These are phyloP conservation scores for Raddia guianensis DNA, from an alignment of 176 grass and related monocot genomes.

Conservation along the genomic window DNA sequence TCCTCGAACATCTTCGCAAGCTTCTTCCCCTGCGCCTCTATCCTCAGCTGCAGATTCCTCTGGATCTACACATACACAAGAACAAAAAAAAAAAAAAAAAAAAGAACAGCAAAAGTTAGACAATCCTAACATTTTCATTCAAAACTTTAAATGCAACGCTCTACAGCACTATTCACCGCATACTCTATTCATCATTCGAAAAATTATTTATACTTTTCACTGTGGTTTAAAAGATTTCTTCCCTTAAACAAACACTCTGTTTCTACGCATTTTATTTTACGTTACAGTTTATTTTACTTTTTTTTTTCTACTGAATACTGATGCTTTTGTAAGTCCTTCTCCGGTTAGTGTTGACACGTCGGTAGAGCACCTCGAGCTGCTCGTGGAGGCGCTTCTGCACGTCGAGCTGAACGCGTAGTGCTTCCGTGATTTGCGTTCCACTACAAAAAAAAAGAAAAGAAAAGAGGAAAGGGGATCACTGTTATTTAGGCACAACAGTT, in stretches of 20 bases:
- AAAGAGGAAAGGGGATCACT: not conserved
- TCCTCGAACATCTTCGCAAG: slow-evolving; percentile 84
- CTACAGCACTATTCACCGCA: too few species aligned
- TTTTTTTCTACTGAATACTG: too few species aligned
- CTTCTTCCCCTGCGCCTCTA: slow-evolving; percentile 80
- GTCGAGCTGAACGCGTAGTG: slow-evolving; percentile 76
- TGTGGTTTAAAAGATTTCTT: too few species aligned
- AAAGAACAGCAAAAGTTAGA: not conserved
- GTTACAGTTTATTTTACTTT: too few species aligned
- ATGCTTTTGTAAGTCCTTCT: too few species aligned
- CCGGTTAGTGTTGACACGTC: not conserved
- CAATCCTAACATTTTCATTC: too few species aligned
- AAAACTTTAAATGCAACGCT: too few species aligned
- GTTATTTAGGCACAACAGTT: not conserved
- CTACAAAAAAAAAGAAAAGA: slow-evolving; percentile 11
- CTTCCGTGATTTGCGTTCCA: slow-evolving; percentile 77
- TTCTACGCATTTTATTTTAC: too few species aligned
- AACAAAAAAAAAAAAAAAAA: too few species aligned
- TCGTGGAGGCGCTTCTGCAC: slow-evolving; percentile 93
- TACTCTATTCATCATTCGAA: too few species aligned
- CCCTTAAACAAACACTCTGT: too few species aligned
- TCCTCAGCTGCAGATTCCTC: slow-evolving; percentile 72
- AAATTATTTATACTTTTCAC: too few species aligned
- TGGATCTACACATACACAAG: slow-evolving; percentile 52
- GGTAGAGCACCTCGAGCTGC: slow-evolving; percentile 75